Percentiles rank a stretch among this genome's conserved stretches.
phyloP scores from a whole-genome alignment of 345 rosid genomes.

The Lepidium didymum region DNA sequence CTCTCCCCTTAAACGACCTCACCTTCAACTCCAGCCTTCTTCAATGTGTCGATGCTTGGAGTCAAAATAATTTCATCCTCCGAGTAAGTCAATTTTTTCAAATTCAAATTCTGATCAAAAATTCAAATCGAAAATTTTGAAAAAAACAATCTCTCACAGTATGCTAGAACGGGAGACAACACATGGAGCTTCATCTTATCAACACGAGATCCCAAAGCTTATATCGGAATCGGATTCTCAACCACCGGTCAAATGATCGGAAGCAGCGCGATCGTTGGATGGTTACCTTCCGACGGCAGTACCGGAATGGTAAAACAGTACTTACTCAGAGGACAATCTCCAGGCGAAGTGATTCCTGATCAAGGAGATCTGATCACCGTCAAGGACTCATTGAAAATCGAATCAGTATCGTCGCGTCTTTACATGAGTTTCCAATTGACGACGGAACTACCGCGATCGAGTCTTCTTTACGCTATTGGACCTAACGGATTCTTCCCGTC shows the following conservation, averaged over 20 bases:
- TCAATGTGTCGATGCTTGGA: slow-evolving; percentile 51
- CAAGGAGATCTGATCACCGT: slow-evolving; percentile 45
- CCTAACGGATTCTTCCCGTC: slow-evolving; percentile 43
- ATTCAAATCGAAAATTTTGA: neutral
- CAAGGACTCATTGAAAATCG: slow-evolving; percentile 30
- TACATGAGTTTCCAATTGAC: slow-evolving; percentile 66
- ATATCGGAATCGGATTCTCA: slow-evolving; percentile 72
- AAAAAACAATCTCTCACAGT: slow-evolving; percentile 36
- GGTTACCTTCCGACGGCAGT: slow-evolving; percentile 38
- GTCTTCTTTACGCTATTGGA: slow-evolving; percentile 56
- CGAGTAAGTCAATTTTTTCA: slow-evolving; percentile 43
- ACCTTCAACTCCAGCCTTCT: slow-evolving; percentile 42
- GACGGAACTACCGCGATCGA: slow-evolving; percentile 32
- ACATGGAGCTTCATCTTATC: slow-evolving; percentile 83
- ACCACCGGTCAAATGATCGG: slow-evolving; percentile 53
- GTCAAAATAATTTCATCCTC: slow-evolving; percentile 37
- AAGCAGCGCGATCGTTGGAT: slow-evolving; percentile 75
- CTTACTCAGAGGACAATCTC: slow-evolving; percentile 33
- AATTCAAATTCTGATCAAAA: neutral
- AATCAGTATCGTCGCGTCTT: slow-evolving; percentile 41
- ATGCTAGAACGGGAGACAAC: slow-evolving; percentile 25
- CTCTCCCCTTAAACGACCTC: slow-evolving; percentile 28
- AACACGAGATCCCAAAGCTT: slow-evolving; percentile 39
- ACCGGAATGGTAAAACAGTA: slow-evolving; percentile 37
- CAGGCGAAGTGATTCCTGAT: slow-evolving; percentile 41